Evolutionary conservation across 2,329 filamentous ascomycete species (phyloP).

Genomic region (Emericellopsis cladophorae): DNA sequence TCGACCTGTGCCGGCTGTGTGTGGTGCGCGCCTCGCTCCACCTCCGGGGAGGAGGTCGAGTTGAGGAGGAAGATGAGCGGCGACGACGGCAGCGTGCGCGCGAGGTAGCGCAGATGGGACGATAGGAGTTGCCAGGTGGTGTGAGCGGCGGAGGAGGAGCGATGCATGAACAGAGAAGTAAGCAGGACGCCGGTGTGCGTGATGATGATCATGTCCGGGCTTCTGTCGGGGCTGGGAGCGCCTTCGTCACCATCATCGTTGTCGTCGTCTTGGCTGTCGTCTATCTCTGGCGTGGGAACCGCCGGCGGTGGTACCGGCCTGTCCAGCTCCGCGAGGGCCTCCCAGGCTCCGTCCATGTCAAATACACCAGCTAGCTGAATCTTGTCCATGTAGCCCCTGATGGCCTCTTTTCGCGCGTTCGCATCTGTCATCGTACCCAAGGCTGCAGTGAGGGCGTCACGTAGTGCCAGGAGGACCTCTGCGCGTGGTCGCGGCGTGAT

Average conservation of each 20-base stretch:
- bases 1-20: conserved; percentile 13
- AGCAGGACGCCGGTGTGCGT: conserved; percentile 42
- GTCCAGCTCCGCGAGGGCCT: conserved; percentile 40
- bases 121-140: conserved; percentile 32
- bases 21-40: background rate
- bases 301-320: conserved; percentile 10
- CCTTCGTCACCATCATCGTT: conserved; percentile 8
- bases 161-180: conserved; percentile 35
- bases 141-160: conserved; percentile 34
- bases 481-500: conserved; percentile 33
- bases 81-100: conserved; percentile 22
- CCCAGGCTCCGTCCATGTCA: conserved; percentile 43
- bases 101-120: conserved; percentile 29
- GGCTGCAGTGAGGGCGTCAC: conserved; percentile 25
- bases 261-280: conserved; percentile 20
- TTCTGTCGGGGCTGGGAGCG: conserved; percentile 3
- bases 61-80: conserved; percentile 44
- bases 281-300: conserved; percentile 11
- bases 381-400: conserved; percentile 27
- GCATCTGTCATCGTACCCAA: conserved; percentile 9
- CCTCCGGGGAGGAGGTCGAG: conserved; percentile 20
- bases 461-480: conserved; percentile 26
- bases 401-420: conserved; percentile 5
- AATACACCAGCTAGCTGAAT: conserved; percentile 45
- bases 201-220: conserved; percentile 37